These are phyloP conservation scores for Rhodotorula glutinis DNA, from an alignment of 1,284 basidiomycete genomes.

Conservation along the genomic window DNA sequence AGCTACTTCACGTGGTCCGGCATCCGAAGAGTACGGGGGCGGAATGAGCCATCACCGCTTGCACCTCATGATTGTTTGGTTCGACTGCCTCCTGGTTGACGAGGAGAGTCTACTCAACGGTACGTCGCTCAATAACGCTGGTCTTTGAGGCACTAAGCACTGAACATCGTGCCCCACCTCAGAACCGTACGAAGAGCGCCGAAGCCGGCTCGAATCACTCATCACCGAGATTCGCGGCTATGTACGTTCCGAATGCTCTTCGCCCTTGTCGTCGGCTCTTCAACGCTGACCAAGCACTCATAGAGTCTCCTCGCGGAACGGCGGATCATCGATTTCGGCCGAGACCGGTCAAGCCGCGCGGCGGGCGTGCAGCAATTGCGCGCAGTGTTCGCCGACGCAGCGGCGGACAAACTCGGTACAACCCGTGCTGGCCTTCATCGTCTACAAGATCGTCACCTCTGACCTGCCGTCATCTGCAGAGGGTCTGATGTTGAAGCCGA, in stretches of 20 bases:
- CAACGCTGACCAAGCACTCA: too few species aligned
- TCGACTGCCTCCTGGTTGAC: constrained; percentile 70
- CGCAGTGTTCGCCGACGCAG: constrained; percentile 20
- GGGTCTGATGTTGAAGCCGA: constrained; percentile 73
- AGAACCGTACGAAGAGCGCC: constrained; percentile 60
- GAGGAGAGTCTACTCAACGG: constrained; percentile 57
- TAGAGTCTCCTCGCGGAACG: constrained; percentile 61
- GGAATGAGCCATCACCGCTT: constrained; percentile 45
- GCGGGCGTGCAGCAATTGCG: constrained; percentile 10
- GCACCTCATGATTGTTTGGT: constrained; percentile 70
- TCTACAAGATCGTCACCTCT: background rate
- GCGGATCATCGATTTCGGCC: constrained; percentile 49
- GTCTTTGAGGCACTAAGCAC: background rate
- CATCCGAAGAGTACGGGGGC: too few species aligned
- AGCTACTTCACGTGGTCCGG: too few species aligned
- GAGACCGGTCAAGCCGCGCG: background rate
- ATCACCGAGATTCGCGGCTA: constrained; percentile 59
- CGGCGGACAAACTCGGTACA: too few species aligned
- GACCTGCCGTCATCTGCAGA: constrained; percentile 44
- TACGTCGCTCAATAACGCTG: constrained; percentile 3
- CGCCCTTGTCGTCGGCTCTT: too few species aligned
- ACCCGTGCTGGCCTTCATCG: too few species aligned
- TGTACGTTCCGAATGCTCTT: too few species aligned
- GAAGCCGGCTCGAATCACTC: constrained; percentile 60
- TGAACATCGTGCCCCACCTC: background rate